phyloP scores from a whole-genome alignment of 2,329 filamentous ascomycete species.

The Phialemonium atrogriseum region DNA sequence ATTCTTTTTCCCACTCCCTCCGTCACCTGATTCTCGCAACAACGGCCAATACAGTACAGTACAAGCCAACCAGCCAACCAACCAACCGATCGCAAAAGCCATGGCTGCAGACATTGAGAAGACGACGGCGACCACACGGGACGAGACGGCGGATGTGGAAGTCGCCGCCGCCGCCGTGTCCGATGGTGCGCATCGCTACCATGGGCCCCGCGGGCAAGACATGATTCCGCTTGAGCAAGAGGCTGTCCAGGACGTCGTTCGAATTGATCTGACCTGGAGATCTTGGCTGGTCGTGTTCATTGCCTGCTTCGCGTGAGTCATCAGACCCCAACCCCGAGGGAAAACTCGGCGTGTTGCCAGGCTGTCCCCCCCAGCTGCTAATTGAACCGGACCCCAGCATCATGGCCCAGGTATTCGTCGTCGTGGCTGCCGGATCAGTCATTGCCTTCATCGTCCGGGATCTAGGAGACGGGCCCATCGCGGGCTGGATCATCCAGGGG shows the following conservation, averaged over 20 bases:
- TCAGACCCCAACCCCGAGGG: too few relatives aligned
- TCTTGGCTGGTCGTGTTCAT: constrained; percentile 27
- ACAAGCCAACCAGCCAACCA: too few relatives aligned
- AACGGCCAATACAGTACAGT: too few relatives aligned
- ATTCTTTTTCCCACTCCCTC: too few relatives aligned
- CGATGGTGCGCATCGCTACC: not conserved
- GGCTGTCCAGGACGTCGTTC: constrained; percentile 1
- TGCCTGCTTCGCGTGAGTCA: constrained; percentile 37
- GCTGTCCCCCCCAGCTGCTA: not conserved
- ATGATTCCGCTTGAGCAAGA: constrained; percentile 3
- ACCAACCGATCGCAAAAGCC: too few relatives aligned
- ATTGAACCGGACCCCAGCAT: constrained; percentile 22
- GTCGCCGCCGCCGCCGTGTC: too few relatives aligned
- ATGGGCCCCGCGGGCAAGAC: not conserved
- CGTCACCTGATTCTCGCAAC: too few relatives aligned
- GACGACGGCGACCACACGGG: too few relatives aligned
- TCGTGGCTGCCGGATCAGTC: constrained; percentile 45
- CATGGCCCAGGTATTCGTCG: constrained; percentile 46
- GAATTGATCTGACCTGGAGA: not conserved
- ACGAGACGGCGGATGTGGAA: too few relatives aligned
- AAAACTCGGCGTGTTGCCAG: not conserved
- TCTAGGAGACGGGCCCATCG: constrained; percentile 37
- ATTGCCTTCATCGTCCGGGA: constrained; percentile 48
- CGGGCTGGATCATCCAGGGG: constrained; percentile 50
- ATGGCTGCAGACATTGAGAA: too few relatives aligned